Evolutionary conservation across 257 asterid genomes (phyloP).

Genomic region (Capsicum pubescens): DNA sequence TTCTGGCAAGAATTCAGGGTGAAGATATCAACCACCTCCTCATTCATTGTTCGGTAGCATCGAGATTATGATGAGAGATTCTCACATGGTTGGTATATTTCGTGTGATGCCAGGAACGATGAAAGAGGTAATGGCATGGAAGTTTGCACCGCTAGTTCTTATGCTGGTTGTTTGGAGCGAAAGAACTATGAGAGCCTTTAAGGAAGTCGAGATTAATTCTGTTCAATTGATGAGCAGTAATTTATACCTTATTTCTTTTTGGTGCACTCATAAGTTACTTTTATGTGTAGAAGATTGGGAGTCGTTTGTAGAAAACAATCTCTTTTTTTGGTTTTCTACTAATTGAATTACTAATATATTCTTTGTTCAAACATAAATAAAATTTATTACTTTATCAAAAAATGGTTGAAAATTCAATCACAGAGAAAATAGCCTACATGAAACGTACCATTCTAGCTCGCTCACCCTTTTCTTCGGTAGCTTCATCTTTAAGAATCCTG

Average conservation of each 20-base stretch:
- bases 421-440: not conserved
- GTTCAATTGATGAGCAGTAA: not conserved
- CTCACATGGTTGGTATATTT: not conserved
- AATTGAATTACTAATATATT: not conserved
- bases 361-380: not conserved
- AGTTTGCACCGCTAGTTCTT: not conserved
- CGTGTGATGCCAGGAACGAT: not conserved
- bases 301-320: not conserved
- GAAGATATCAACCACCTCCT: not conserved
- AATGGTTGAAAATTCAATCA: not conserved
- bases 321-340: not conserved
- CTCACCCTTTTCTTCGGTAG: constrained; percentile 93
- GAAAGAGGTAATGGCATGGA: not conserved
- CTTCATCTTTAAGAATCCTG: constrained; percentile 80
- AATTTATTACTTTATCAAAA: too few species aligned
- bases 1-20: not conserved
- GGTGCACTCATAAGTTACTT: not conserved
- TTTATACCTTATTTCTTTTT: not conserved
- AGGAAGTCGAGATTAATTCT: not conserved
- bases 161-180: not conserved
- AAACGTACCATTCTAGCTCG: constrained; percentile 85
- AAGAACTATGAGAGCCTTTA: not conserved
- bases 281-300: not conserved
- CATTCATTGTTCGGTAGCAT: not conserved
- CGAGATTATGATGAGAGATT: not conserved